These are phyloP conservation scores for Daldinia sp. DNA, from an alignment of 2,329 filamentous ascomycete species.

Conservation along the genomic window DNA sequence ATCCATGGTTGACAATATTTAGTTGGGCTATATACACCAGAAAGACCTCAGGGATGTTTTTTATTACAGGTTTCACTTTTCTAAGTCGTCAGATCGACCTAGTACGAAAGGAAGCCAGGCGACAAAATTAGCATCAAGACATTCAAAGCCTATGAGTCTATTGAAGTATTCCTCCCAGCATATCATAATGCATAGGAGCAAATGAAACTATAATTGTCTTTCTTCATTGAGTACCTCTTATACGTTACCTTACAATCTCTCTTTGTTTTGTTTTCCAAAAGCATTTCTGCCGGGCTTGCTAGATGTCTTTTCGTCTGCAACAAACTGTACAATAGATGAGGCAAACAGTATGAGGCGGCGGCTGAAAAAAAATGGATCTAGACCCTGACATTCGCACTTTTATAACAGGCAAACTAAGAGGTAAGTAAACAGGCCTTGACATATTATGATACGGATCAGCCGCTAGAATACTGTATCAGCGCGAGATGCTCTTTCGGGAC, in stretches of 20 bases:
- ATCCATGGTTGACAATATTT: background rate
- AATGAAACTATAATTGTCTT: too few species aligned
- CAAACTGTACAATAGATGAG: background rate
- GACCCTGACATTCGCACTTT: background rate
- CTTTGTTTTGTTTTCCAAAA: background rate
- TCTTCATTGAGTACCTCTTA: too few species aligned
- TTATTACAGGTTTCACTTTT: background rate
- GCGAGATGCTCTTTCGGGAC: background rate
- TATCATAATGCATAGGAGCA: too few species aligned
- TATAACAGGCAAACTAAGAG: background rate
- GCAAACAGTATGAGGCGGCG: slow-evolving; percentile 9
- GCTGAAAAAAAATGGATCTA: slow-evolving; percentile 1
- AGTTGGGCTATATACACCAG: background rate
- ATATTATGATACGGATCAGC: background rate
- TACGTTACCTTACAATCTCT: background rate
- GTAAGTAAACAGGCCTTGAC: slow-evolving; percentile 14
- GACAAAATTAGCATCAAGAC: background rate
- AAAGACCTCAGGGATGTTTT: background rate
- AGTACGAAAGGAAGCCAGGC: background rate
- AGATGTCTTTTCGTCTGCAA: too few species aligned
- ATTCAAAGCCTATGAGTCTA: background rate
- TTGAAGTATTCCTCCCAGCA: too few species aligned
- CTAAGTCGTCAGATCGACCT: background rate
- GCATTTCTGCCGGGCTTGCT: background rate
- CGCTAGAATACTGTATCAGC: background rate